Evolutionary conservation across 169 alveolate genomes (phyloP).

Genomic region (Plasmodium gonderi): DNA sequence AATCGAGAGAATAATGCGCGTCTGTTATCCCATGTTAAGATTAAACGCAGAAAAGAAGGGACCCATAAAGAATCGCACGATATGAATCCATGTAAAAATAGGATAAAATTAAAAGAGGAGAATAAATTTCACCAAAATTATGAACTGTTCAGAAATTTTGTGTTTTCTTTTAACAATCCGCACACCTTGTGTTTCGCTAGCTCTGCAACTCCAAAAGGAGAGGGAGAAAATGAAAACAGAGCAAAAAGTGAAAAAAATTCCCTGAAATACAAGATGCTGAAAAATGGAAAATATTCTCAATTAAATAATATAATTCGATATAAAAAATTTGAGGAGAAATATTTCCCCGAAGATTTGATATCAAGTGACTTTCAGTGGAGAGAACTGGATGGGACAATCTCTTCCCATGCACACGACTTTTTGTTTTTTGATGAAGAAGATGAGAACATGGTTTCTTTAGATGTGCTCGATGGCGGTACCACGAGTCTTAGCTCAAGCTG

Average conservation of each 20-base stretch:
- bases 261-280: conserved; percentile 7
- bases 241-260: not conserved
- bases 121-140: not conserved
- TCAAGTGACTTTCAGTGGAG: conserved; percentile 28
- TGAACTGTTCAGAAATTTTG: conserved; percentile 9
- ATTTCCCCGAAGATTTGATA: conserved; percentile 12
- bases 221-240: not conserved
- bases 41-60: not conserved
- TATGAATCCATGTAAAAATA: not conserved
- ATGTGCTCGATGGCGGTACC: not conserved
- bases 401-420: conserved; percentile 38
- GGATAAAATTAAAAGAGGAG: not conserved
- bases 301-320: not conserved
- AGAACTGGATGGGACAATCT: conserved; percentile 22
- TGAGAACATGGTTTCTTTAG: conserved; percentile 7
- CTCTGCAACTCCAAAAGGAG: not conserved
- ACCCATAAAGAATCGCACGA: not conserved
- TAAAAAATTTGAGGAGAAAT: conserved; percentile 25
- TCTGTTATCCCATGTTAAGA: too few relatives aligned
- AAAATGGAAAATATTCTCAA: not conserved
- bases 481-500: not conserved
- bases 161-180: conserved; percentile 28
- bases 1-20: not conserved
- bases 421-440: conserved; percentile 1
- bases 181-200: not conserved